Evolutionary conservation across 2,329 filamentous ascomycete species (phyloP), one percentile per base, ranked within the genome.

Genomic region (Verticillium isaacii): DNA sequence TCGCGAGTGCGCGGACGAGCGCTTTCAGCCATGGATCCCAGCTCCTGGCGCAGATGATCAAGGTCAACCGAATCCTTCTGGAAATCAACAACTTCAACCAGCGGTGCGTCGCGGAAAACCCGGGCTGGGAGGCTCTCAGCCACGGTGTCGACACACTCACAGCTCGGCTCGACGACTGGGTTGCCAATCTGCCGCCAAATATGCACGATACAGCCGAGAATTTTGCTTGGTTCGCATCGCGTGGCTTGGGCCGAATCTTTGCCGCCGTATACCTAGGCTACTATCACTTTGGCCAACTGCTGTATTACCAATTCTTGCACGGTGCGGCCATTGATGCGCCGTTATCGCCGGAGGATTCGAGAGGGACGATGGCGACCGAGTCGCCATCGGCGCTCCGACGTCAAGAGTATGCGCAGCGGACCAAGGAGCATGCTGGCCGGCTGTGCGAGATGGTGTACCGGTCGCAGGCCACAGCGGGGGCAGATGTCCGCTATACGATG

Each of bases 241-340:
- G 74, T 32, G 77, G 78, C 2, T 72, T 79, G 3, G 79, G 79
- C 1, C 69, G 75, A 4, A 72, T 75, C 14, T 81, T 80, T 55
- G 75, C 77, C 0, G 77, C 77, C 1, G 70, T 82, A 2, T 77
- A 82, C 62, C 66, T 82, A 4, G 78, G 78, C 1, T 81, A 80
- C 58, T 77, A 81, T 58, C 74, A 82, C 66, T 80, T 77, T 62
- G 72, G 74, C 3, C 75, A 79, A 59, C 70, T 81, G n/a, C 72
- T 82, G 6, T 80, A 77, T 66, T 82, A 81, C 62, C 77, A 77
- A 58, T 81, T 78, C 64, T 70, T 82, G 1, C 67, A 71, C 25
- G 60, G 61, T n/a, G 66, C 58, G 41, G 64, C 25, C 57, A 58
- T 37, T 70, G 64, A 63, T 17, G 62, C 62, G 2, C 55, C 57